These are phyloP conservation scores for Colletotrichum phormii DNA, from an alignment of 2,329 filamentous ascomycete genomes.

Conservation along the genomic window DNA sequence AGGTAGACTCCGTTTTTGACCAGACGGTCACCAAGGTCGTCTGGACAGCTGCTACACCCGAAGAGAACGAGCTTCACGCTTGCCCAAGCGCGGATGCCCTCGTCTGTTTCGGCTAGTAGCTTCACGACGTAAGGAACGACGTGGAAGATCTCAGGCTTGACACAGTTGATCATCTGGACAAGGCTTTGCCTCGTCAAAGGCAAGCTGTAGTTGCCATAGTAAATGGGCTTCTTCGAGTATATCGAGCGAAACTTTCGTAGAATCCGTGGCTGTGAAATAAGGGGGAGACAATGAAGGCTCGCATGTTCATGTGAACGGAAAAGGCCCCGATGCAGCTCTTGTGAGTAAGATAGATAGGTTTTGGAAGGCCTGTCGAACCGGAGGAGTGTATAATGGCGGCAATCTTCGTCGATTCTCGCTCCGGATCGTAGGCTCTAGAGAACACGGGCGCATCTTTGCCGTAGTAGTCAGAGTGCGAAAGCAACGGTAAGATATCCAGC, in stretches of 20 bases:
- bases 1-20: neutral
- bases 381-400: neutral
- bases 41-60: neutral
- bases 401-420: neutral
- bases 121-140: neutral
- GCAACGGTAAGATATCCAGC: neutral
- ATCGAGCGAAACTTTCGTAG: neutral
- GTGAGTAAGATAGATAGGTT: neutral
- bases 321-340: neutral
- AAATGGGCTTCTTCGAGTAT: neutral
- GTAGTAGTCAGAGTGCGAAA: neutral
- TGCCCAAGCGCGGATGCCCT: neutral
- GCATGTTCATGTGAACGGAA: neutral
- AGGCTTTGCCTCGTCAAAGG: neutral
- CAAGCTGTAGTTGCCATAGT: neutral
- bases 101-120: neutral
- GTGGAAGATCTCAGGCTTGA: neutral
- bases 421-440: neutral
- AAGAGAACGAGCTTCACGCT: neutral
- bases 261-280: neutral
- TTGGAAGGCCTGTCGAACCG: neutral
- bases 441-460: neutral
- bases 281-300: neutral
- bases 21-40: neutral
- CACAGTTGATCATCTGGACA: neutral